Base-by-base conservation (phyloP, 306 rosid species). In the Cicer bijugum region DNA sequence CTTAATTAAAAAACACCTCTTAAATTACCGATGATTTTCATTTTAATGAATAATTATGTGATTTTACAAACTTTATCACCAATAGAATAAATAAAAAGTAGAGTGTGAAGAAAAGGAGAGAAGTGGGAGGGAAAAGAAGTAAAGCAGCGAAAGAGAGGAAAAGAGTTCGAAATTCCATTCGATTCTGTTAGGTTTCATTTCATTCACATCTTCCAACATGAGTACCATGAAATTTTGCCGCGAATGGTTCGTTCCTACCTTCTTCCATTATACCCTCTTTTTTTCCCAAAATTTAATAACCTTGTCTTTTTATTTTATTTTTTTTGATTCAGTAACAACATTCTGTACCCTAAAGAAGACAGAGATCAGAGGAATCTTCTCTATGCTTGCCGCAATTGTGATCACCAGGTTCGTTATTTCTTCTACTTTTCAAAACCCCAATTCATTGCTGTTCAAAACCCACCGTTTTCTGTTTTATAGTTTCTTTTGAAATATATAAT, bases 211-310 rank as follows among this genome's bases (percentile, higher is more conserved):
- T 35, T 38, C 39, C 80, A 94, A 90, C 69, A 91, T 94, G 99
- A 90, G 96, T 86, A 82, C 97, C 78, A 91, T 94, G 99, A 94
- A 94, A 50, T 94, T 94, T 85, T 94, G 99, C 88, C 96, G 97
- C 67, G 97, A 94, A 87, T 94, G 99, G 99, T 94, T 57, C 0
- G 80, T 65, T 14, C 61, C 45, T 15, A 38, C 65, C 78, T 35
- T 74, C 43, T 37, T 56, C 63, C 1, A 9, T 42, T 60, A 51
- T 33, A 62, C 37, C 10, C 7, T 28, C 1, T n/a, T 48, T 60
- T 59, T 6, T 12, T 42, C 15, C 1, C 4, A 6, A 59, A 59
- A 16, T 48, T 7, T 4, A 3, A 11, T 23, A 44, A 4, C 14
- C 20, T 6, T 23, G 0, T 28, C 35, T 28, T 28, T 28, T 28